Evolutionary conservation across 2,329 filamentous ascomycete genomes (phyloP).

Genomic region (Aspergillus glaucus): DNA sequence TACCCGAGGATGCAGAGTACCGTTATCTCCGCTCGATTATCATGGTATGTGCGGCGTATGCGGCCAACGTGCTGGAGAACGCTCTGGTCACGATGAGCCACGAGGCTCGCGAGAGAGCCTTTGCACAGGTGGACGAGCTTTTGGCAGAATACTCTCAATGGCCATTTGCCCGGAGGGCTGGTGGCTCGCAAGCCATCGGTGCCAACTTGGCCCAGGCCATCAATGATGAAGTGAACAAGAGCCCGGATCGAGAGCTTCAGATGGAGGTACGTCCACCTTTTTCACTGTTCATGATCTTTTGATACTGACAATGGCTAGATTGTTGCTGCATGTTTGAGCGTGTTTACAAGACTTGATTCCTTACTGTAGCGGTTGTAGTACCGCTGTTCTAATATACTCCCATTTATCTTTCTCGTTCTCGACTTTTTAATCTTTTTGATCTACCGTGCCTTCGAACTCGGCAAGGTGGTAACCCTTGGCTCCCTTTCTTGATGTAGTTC

Average conservation of each 20-base stretch:
- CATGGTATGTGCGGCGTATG: slow-evolving; percentile 97
- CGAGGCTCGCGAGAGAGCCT: slow-evolving; percentile 87
- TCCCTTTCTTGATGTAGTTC: slow-evolving; percentile 24
- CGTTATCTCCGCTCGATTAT: slow-evolving; percentile 83
- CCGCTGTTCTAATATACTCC: slow-evolving; percentile 2
- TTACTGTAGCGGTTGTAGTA: slow-evolving; percentile 57
- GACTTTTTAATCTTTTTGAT: slow-evolving; percentile 4
- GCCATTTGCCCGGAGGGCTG: slow-evolving; percentile 79
- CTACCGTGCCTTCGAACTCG: background rate
- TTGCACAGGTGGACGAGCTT: slow-evolving; percentile 93
- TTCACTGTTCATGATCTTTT: slow-evolving; percentile 5
- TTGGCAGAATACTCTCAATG: slow-evolving; percentile 95
- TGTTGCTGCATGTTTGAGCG: slow-evolving; percentile 90
- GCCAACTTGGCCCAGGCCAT: slow-evolving; percentile 87
- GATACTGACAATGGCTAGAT: slow-evolving; percentile 43
- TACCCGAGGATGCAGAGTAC: slow-evolving; percentile 92
- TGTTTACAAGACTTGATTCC: slow-evolving; percentile 96
- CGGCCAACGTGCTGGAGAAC: slow-evolving; percentile 96
- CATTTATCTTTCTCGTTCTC: slow-evolving; percentile 5
- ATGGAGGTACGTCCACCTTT: slow-evolving; percentile 63
- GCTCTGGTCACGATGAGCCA: slow-evolving; percentile 90
- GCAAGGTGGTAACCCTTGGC: slow-evolving; percentile 1
- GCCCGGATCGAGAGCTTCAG: slow-evolving; percentile 91
- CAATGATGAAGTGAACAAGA: slow-evolving; percentile 75
- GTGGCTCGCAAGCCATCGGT: slow-evolving; percentile 74